Evolutionary conservation across 2,329 filamentous ascomycete species (phyloP), one percentile per base, ranked within the genome.

Genomic region (Fusarium sambucinum): DNA sequence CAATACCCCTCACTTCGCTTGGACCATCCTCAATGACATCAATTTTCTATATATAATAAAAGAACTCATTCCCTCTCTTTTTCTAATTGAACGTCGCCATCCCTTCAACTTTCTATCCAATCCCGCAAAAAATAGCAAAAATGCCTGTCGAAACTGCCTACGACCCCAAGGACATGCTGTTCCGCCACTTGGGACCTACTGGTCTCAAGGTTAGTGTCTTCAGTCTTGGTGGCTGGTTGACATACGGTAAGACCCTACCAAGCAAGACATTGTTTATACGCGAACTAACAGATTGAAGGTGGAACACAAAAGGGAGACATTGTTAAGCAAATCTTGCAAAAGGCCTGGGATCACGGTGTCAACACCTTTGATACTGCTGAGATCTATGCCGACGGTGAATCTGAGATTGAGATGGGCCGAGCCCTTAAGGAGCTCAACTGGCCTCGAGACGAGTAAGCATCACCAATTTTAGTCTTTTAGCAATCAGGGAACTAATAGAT

Each of bases 311-410:
- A 86, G 45, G 85, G 88, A 66, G 85, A 88, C 57, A 85, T 84
- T 59, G 86, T 87, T 1, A 87, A 86, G 72, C 82, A 83, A 32
- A 87, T 85, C 73, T 83, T 88, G 80, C 85, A 88, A 75, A 81
- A 83, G n/a, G 87, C 87, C 2, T 89, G 85, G 73, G 84, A 88
- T 59, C 78, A 80, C 37, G 87, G 87, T 6, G 81, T 89, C 73
- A 89, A 89, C 79, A 88, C 87, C 74, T 89, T 89, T 68, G 87
- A 89, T 70, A 85, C 82, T 19, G 87, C 87, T 5, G 87, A 89
- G 75, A 79, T 62, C 53, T 89, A 89, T 73, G 81, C 85, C 68
- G 86, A 82, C 19, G 89, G 89, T 59, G 82, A 89, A 70, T 89
- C 85, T 30, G 89, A 91, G 76, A 79, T 88, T 30, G 87, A 87